phyloP scores from a whole-genome alignment of 78 protist genomes.

The Pirum gemmata region DNA sequence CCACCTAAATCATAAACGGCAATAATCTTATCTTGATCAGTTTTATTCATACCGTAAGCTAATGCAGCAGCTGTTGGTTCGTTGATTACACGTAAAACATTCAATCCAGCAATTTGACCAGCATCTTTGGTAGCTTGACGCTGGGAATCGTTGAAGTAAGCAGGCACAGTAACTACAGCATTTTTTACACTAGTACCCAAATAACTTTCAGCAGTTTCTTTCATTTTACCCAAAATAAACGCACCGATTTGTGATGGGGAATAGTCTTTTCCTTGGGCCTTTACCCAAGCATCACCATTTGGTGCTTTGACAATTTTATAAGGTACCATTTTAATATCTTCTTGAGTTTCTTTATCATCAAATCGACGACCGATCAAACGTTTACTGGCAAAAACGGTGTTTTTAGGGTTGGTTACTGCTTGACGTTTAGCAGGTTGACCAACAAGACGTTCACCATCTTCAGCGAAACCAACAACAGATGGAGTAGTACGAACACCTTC shows the following conservation, averaged over 20 bases:
- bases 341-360: slow-evolving; percentile 65
- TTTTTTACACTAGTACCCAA: slow-evolving; percentile 69
- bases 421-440: slow-evolving; percentile 84
- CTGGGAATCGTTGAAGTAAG: slow-evolving; percentile 98
- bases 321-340: slow-evolving; percentile 53
- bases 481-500: slow-evolving; percentile 92
- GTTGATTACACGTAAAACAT: slow-evolving; percentile 93
- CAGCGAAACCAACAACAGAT: slow-evolving; percentile 84
- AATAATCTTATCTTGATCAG: slow-evolving; percentile 57
- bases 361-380: slow-evolving; percentile 86
- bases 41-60: slow-evolving; percentile 72
- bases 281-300: slow-evolving; percentile 92
- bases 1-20: slow-evolving; percentile 98
- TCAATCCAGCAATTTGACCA: slow-evolving; percentile 92
- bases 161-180: slow-evolving; percentile 98
- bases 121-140: slow-evolving; percentile 99
- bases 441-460: slow-evolving; percentile 72
- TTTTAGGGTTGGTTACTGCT: slow-evolving; percentile 78
- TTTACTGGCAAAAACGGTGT: slow-evolving; percentile 85
- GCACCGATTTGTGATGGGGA: slow-evolving; percentile 94
- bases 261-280: slow-evolving; percentile 78
- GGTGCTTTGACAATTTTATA: slow-evolving; percentile 59
- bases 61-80: slow-evolving; percentile 99
- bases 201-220: slow-evolving; percentile 87
- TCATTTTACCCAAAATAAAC: slow-evolving; percentile 89